Base-by-base conservation (phyloP, 1,139 yeast species). In the Geotrichum phurueaensis region DNA sequence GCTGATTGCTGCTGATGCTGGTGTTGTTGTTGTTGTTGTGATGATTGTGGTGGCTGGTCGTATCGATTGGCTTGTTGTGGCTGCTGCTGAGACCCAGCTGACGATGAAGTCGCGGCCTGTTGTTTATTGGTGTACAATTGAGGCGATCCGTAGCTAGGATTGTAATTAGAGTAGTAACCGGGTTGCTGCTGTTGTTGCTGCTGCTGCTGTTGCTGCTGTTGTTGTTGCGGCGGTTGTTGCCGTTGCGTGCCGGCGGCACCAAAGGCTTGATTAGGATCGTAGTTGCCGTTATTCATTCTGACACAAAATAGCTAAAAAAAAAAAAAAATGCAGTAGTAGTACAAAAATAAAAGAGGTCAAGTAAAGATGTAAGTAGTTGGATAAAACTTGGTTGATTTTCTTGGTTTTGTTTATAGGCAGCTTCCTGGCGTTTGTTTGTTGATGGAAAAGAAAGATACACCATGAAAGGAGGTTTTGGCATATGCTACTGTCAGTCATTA, bases 1-100 rank as follows among this genome's bases (percentile, higher is more conserved):
- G 55, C 33, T 53, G 58, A 33, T 25, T 18, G 59, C 49, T 13
- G 56, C 20, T 22, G 57, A n/a, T 36, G 49, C 36, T 47, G 57
- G 15, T 36, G 48, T 15, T 54, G 51, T 18, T 54, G 27, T 12
- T 45, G 58, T n/a, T 39, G 55, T 27, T 47, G 36, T 27, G 51
- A 31, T 31, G 53, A 23, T 22, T 49, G 53, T 25, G 20, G 55
- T 20, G 43, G 31, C 43, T 48, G 57, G 23, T 57, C 53, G n/a
- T 57, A 45, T 1, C 51, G 48, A 49, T 29, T 39, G 3, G 57
- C 33, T 20, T 25, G 48, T 31, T n/a, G 45, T 53, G 22, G 50
- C 23, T 45, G 57, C 45, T 45, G 51, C 33, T 45, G 54, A 22
- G 22, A 12, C 7, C 47, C 20, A 18, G 54, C 27, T 1, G 29